Percentiles rank a stretch among this genome's conserved stretches.
These are phyloP conservation scores for Podaxis sp. DNA, from an alignment of 768 basidiomycete species.

Conservation along the genomic window DNA sequence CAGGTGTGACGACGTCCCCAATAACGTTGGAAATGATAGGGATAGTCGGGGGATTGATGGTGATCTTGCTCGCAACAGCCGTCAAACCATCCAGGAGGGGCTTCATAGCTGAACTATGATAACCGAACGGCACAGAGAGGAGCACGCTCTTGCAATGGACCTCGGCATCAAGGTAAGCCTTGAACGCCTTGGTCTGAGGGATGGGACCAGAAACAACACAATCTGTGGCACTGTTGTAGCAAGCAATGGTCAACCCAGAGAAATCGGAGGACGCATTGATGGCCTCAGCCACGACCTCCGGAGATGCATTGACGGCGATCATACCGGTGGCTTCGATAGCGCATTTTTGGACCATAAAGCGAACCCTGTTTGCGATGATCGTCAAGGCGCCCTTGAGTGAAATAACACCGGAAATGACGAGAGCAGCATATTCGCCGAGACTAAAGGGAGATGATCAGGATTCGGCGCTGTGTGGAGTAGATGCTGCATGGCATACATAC, in stretches of 20 bases:
- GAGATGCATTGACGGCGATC: conserved; percentile 50
- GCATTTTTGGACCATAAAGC: conserved; percentile 53
- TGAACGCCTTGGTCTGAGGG: conserved; percentile 39
- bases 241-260: conserved; percentile 47
- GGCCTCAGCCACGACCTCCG: conserved; percentile 30
- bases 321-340: conserved; percentile 48
- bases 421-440: conserved; percentile 73
- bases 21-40: conserved; percentile 63
- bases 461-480: not conserved
- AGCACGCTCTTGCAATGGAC: conserved; percentile 31
- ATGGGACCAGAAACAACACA: conserved; percentile 61
- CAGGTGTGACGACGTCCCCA: conserved; percentile 51
- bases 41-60: conserved; percentile 46
- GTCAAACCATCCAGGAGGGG: conserved; percentile 52
- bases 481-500: conserved; percentile 29
- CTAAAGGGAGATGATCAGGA: conserved; percentile 31
- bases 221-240: conserved; percentile 58
- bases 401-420: conserved; percentile 61
- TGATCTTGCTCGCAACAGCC: conserved; percentile 32
- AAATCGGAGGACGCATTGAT: conserved; percentile 33
- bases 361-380: conserved; percentile 57
- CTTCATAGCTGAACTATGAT: conserved; percentile 65
- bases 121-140: conserved; percentile 59
- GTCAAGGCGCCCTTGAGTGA: conserved; percentile 53
- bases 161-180: conserved; percentile 34